Conservation (phyloP, 495 filamentous ascomycete genomes). For the Neurospora sp. region DNA sequence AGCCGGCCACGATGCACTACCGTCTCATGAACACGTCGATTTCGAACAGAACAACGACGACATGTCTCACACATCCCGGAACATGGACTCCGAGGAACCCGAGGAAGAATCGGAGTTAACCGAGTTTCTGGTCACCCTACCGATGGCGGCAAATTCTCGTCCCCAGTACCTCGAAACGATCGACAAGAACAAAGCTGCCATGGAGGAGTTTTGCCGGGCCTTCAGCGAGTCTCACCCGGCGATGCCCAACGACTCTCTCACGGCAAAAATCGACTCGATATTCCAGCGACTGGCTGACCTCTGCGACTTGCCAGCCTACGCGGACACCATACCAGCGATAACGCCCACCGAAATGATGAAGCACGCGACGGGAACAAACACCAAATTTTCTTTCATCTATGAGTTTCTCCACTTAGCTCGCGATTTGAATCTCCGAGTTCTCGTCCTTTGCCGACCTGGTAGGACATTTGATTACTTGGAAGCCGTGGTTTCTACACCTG, state of each 20-base stretch:
- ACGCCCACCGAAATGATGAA: constrained; percentile 20
- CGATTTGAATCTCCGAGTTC: constrained; percentile 23
- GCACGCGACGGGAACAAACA: constrained; percentile 30
- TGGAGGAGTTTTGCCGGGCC: constrained; percentile 22
- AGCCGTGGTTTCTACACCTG: constrained; percentile 19
- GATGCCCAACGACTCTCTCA: constrained; percentile 14
- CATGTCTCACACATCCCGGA: neutral
- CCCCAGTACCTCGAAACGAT: constrained; percentile 30
- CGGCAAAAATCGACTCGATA: constrained; percentile 26
- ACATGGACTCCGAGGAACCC: neutral
- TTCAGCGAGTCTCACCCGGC: constrained; percentile 12
- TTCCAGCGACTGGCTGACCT: constrained; percentile 28
- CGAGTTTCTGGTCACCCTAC: constrained; percentile 30
- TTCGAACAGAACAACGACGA: neutral
- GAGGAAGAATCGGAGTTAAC: constrained; percentile 5
- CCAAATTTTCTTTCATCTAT: constrained; percentile 36
- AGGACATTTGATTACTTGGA: constrained; percentile 28
- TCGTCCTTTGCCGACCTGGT: constrained; percentile 31
- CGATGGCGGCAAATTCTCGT: constrained; percentile 27
- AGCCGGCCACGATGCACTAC: constrained; percentile 17
- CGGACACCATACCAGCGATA: constrained; percentile 21
- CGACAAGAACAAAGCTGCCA: constrained; percentile 21
- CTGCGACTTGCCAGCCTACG: constrained; percentile 33
- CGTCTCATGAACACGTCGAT: constrained; percentile 4
- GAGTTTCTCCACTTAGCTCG: constrained; percentile 26